These are phyloP conservation scores for Epichloe festucae DNA, from an alignment of 2,329 filamentous ascomycete genomes.

Conservation along the genomic window DNA sequence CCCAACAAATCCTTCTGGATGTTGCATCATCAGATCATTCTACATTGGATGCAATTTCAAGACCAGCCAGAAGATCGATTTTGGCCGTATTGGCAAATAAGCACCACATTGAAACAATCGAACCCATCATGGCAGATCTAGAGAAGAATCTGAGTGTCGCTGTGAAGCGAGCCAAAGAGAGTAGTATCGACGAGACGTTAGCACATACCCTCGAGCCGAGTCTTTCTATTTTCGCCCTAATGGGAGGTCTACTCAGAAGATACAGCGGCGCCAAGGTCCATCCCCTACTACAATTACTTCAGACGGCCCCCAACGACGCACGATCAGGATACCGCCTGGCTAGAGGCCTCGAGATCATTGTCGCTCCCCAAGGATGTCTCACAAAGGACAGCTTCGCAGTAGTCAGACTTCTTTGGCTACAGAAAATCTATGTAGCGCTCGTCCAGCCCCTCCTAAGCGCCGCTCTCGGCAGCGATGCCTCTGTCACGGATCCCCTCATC, in stretches of 20 bases:
- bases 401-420: constrained; percentile 32
- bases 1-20: constrained; percentile 21
- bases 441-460: constrained; percentile 30
- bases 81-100: constrained; percentile 33
- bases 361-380: constrained; percentile 26
- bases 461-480: constrained; percentile 22
- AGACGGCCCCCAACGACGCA: constrained; percentile 20
- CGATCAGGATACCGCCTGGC: constrained; percentile 27
- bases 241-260: constrained; percentile 25
- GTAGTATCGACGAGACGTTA: background rate
- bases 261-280: constrained; percentile 23
- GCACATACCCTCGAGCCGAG: background rate
- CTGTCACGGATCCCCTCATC: constrained; percentile 14
- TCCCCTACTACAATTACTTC: constrained; percentile 22
- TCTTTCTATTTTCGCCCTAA: constrained; percentile 22
- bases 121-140: constrained; percentile 14
- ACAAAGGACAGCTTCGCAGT: constrained; percentile 28
- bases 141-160: constrained; percentile 14
- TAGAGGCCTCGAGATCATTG: constrained; percentile 28
- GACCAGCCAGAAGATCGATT: constrained; percentile 22
- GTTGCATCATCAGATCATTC: constrained; percentile 9
- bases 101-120: constrained; percentile 23
- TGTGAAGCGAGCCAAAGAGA: constrained; percentile 6
- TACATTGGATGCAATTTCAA: constrained; percentile 6
- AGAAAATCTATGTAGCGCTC: constrained; percentile 35